phyloP scores from a whole-genome alignment of 495 filamentous ascomycete species.

The Tuber brumale region DNA sequence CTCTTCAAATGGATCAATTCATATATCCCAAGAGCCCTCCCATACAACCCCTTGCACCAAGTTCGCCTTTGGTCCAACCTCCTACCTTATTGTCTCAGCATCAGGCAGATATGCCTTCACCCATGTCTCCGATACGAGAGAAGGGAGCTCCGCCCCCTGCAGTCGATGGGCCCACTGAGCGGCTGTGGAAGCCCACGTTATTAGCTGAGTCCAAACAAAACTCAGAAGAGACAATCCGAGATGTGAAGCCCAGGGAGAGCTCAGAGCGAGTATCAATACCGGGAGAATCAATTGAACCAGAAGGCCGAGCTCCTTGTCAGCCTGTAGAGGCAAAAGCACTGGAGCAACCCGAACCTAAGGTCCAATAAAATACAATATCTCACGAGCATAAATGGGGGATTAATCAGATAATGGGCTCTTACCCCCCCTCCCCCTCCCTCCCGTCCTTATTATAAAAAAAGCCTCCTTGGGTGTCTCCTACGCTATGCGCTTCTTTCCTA shows the following conservation, averaged over 20 bases:
- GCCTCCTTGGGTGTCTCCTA: neutral
- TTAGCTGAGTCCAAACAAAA: neutral
- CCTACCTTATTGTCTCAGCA: neutral
- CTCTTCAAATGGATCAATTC: neutral
- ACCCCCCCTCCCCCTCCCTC: neutral
- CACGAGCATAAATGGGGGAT: neutral
- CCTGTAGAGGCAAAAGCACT: neutral
- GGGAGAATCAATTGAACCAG: slow-evolving; percentile 1
- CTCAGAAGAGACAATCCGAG: neutral
- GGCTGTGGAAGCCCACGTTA: neutral
- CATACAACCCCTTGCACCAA: neutral
- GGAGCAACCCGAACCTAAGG: neutral
- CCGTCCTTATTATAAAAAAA: neutral
- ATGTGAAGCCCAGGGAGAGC: neutral
- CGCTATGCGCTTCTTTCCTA: neutral
- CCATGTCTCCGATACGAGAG: neutral
- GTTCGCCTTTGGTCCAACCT: neutral
- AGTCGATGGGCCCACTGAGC: neutral
- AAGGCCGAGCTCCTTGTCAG: neutral
- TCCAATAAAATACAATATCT: neutral
- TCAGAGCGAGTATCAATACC: neutral
- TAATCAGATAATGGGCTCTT: neutral
- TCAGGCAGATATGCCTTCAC: neutral
- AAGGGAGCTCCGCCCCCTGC: neutral
- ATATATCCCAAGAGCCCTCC: neutral